phyloP scores from a whole-genome alignment of 1,284 basidiomycete genomes.

The Trichosporon sp. region DNA sequence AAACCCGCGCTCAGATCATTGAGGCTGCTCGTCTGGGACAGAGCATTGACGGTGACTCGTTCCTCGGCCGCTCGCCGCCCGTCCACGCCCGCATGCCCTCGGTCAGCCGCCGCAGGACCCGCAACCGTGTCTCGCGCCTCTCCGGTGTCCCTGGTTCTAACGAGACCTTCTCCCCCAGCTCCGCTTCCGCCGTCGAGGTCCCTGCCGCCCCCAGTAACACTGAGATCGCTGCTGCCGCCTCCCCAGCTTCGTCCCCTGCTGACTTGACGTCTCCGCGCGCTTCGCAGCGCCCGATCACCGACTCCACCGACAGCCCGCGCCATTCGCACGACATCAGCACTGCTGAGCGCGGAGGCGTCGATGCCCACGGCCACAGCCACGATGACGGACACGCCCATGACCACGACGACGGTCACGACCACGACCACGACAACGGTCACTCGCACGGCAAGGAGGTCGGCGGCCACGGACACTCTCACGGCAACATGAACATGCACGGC shows the following conservation, averaged over 20 bases:
- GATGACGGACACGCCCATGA: conserved; percentile 35
- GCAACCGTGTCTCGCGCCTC: conserved; percentile 28
- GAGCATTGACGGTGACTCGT: conserved; percentile 32
- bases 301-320: not conserved
- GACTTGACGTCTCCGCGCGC: conserved; percentile 1
- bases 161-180: conserved; percentile 41
- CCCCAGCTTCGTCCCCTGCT: conserved; percentile 6
- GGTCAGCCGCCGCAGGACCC: conserved; percentile 28
- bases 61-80: conserved; percentile 39
- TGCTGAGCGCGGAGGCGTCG: conserved; percentile 27
- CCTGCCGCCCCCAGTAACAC: conserved; percentile 17
- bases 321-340: conserved; percentile 23
- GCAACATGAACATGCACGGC: conserved; percentile 96
- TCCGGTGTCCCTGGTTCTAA: conserved; percentile 37
- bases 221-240: not conserved
- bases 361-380: conserved; percentile 34
- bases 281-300: not conserved
- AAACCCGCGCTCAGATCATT: conserved; percentile 83
- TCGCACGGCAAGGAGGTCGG: conserved; percentile 31
- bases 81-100: conserved; percentile 32
- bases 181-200: conserved; percentile 29
- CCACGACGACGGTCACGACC: conserved; percentile 34
- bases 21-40: conserved; percentile 68
- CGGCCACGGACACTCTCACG: conserved; percentile 63
- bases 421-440: conserved; percentile 35